Evolutionary conservation across 2,329 filamentous ascomycete species (phyloP), one percentile per base, ranked within the genome.

Genomic region (Cordyceps pruinosa): DNA sequence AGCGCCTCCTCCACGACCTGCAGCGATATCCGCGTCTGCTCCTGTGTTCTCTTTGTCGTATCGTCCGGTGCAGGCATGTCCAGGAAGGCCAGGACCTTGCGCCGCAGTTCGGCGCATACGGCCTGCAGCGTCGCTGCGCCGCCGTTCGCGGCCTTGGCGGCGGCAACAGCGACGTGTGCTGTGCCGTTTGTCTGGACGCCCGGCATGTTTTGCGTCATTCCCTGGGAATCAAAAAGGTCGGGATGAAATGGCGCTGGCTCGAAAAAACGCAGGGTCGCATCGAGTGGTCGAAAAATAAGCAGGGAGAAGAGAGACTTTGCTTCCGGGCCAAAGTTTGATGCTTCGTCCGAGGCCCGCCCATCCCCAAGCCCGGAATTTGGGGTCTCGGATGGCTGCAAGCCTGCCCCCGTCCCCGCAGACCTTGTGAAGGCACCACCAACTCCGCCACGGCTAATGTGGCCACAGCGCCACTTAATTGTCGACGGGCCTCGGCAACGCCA

Each of bases 1-100:
- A 97, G 76, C 15, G 92, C 89, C 65, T 90, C 82, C 60, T 84
- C 81, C 58, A 97, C 84, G 23, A 96, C 85, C 23, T 73, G 78
- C 66, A 96, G 78, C 25, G 90, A 87, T 54, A 83, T 76, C 60
- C 84, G 81, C 46, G 89, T 88, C 75, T 94, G 91, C 58, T 75
- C 73, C 73, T 97, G 92, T 42, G 58, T 59, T 19, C 34, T 35
- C 42, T 30, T 23, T 2, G 25, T 42, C 23, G 58, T 26, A 41
- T 51, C 46, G 47, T 59, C 58, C 10, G 54, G 30, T 10, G 52
- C 39, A 21, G 52, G 51, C n/a, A 30, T 30, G 39, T 59, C 47
- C 17, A 59, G 52, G 26, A 59, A 59, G 12, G 52, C 58, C 35
- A 56, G 41, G n/a, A 59, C 58, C 41, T 59, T 56, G 52, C 58